phyloP scores from a whole-genome alignment of 2,329 filamentous ascomycete genomes.

The Stagonosporopsis rhizophila region DNA sequence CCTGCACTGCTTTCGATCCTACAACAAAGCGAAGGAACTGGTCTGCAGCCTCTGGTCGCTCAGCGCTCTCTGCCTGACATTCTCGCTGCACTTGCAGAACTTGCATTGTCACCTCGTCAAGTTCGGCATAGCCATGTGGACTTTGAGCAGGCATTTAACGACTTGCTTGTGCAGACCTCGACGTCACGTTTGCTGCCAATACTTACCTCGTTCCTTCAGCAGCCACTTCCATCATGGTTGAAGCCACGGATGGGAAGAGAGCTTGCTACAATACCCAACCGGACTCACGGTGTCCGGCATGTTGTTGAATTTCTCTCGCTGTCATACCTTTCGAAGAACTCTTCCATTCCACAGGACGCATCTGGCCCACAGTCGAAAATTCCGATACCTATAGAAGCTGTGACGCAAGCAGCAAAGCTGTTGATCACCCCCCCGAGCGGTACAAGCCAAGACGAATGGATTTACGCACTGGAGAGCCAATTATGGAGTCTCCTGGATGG shows the following conservation, averaged over 20 bases:
- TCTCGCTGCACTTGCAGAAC: conserved; percentile 44
- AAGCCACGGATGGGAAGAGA: conserved; percentile 62
- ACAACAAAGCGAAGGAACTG: conserved; percentile 33
- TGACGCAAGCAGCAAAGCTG: conserved; percentile 68
- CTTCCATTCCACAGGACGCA: conserved; percentile 46
- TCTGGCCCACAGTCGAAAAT: conserved; percentile 52
- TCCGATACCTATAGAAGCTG: conserved; percentile 71
- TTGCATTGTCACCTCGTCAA: conserved; percentile 41
- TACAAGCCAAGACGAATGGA: conserved; percentile 66
- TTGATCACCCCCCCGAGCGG: conserved; percentile 66
- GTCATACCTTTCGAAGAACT: conserved; percentile 64
- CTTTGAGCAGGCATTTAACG: conserved; percentile 31
- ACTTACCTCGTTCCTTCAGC: conserved; percentile 69
- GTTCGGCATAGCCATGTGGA: conserved; percentile 12
- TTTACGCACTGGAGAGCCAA: conserved; percentile 66
- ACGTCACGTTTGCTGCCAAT: conserved; percentile 66
- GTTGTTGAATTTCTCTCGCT: conserved; percentile 76
- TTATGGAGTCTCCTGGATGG: conserved; percentile 69
- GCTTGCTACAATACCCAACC: conserved; percentile 67
- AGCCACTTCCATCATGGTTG: conserved; percentile 68
- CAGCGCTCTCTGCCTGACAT: conserved; percentile 46
- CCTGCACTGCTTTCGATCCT: conserved; percentile 34
- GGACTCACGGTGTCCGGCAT: conserved; percentile 68
- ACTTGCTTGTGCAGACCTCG: conserved; percentile 43
- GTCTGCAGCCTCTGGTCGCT: conserved; percentile 46